phyloP scores from a whole-genome alignment of 257 asterid species.

The Ocimum tenuiflorum region DNA sequence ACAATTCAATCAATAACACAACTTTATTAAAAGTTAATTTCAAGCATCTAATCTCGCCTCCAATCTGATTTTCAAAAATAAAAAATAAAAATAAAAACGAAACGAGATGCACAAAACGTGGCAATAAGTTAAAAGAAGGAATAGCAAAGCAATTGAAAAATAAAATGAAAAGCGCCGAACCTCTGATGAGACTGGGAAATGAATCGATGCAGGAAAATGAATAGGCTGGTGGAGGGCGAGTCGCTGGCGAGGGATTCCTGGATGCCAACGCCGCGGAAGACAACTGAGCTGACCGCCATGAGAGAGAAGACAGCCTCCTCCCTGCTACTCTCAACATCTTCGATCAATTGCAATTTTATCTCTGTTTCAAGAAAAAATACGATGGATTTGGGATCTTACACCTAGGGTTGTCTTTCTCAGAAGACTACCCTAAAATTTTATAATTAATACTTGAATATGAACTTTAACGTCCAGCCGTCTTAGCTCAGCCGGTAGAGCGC shows the following conservation, averaged over 20 bases:
- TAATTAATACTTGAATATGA: too few species aligned
- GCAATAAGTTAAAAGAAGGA: too few species aligned
- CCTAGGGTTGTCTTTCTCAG: slow-evolving; percentile 25
- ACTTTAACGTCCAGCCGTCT: slow-evolving; percentile 32
- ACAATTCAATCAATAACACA: neutral
- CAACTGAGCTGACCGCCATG: slow-evolving; percentile 41
- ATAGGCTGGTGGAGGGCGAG: slow-evolving; percentile 21
- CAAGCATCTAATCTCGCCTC: neutral
- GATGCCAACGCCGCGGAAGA: slow-evolving; percentile 36
- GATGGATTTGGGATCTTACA: slow-evolving; percentile 20
- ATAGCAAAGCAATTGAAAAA: neutral
- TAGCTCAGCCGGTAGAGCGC: slow-evolving; percentile 99
- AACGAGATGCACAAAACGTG: too few species aligned
- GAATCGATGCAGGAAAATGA: slow-evolving; percentile 13
- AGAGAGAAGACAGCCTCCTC: slow-evolving; percentile 52
- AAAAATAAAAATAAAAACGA: too few species aligned
- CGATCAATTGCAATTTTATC: neutral
- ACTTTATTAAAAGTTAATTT: too few species aligned
- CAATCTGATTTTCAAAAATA: neutral
- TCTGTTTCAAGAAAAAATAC: neutral
- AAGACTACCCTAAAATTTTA: neutral
- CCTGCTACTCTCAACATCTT: slow-evolving; percentile 63
- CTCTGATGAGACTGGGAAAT: slow-evolving; percentile 48
- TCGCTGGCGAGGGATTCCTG: slow-evolving; percentile 29
- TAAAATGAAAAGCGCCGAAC: slow-evolving; percentile 16